Conservation (phyloP, 116 monocot species). For the Phalaenopsis hybrid region DNA sequence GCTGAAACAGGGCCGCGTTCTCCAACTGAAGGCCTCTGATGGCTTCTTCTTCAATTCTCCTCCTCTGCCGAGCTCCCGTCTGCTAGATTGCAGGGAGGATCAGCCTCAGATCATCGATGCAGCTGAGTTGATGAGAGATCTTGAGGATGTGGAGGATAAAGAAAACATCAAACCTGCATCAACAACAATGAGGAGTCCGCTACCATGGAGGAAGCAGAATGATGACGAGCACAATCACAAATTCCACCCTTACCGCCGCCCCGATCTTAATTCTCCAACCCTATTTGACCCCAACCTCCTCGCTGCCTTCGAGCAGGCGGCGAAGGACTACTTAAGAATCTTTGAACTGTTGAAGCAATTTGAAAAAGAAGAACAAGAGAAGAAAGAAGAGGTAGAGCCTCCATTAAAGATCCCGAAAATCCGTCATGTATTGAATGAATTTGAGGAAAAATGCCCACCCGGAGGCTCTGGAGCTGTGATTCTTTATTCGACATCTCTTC, state of each 20-base stretch:
- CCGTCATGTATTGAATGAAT: slow-evolving; percentile 23
- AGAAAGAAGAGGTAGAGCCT: neutral
- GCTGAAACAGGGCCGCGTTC: slow-evolving; percentile 18
- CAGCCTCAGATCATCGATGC: slow-evolving; percentile 6
- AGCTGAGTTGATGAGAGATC: slow-evolving; percentile 3
- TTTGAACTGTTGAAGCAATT: slow-evolving; percentile 11
- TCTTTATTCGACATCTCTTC: slow-evolving; percentile 77
- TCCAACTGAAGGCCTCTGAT: slow-evolving; percentile 17
- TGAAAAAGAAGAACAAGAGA: neutral
- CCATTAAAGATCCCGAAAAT: slow-evolving; percentile 5
- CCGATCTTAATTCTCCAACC: slow-evolving; percentile 44
- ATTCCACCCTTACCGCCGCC: slow-evolving; percentile 33
- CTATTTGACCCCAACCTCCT: slow-evolving; percentile 85
- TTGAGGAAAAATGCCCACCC: slow-evolving; percentile 51
- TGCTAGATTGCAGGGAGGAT: neutral
- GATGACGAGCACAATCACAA: neutral
- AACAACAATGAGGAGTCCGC: neutral
- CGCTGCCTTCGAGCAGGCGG: slow-evolving; percentile 52
- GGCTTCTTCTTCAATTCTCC: slow-evolving; percentile 14
- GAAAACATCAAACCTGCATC: slow-evolving; percentile 28
- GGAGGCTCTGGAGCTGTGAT: slow-evolving; percentile 41
- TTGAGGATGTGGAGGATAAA: slow-evolving; percentile 22
- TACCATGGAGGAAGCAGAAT: neutral
- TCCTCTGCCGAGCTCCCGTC: neutral
- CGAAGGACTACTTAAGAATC: slow-evolving; percentile 27